Conservation (phyloP, 75 land plant genomes). For the Pinus taeda region DNA sequence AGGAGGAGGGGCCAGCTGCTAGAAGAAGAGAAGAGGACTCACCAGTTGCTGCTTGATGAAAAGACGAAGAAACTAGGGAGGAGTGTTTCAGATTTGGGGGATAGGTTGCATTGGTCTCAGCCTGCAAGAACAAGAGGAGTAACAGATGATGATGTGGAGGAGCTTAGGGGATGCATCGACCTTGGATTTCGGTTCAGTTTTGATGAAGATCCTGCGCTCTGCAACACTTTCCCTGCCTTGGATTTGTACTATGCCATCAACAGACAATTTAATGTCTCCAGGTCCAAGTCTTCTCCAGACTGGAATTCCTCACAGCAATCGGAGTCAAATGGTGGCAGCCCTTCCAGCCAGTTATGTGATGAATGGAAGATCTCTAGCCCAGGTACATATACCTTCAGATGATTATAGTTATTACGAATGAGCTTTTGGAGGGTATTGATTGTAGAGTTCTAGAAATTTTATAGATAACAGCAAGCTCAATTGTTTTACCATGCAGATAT, state of each 20-base stretch:
- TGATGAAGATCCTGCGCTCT: conserved; percentile 15
- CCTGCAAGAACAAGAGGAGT: not conserved
- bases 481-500: no score
- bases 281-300: conserved; percentile 1
- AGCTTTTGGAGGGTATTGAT: no score
- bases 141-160: conserved; percentile 33
- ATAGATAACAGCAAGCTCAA: no score
- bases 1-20: not conserved
- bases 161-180: conserved; percentile 31
- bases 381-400: conserved; percentile 2
- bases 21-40: not conserved
- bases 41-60: not conserved
- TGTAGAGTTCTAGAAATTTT: no score
- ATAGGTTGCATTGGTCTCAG: not conserved
- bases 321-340: conserved; percentile 3
- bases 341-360: conserved; percentile 6
- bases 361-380: conserved; percentile 23
- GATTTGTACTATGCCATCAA: conserved; percentile 39
- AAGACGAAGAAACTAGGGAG: not conserved
- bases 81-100: conserved; percentile 2
- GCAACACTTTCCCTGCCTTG: conserved; percentile 30
- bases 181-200: conserved; percentile 25
- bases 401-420: no score
- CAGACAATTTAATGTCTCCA: not conserved
- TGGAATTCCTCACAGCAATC: not conserved